These are phyloP conservation scores for Begonia peltatifolia DNA, from an alignment of 306 rosid genomes.

Conservation along the genomic window DNA sequence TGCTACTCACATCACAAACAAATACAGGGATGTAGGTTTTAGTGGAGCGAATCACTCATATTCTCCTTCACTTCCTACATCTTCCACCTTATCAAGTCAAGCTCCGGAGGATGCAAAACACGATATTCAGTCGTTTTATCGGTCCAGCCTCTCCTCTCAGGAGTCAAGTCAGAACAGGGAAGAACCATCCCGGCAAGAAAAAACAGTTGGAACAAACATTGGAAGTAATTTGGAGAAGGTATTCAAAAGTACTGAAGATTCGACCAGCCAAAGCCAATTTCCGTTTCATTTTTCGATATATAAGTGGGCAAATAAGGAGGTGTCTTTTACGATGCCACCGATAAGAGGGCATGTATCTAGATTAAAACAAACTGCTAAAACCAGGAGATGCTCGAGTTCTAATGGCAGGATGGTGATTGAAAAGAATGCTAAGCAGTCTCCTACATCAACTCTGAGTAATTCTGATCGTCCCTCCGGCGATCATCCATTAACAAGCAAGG, in stretches of 20 bases:
- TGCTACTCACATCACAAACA: constrained; percentile 16
- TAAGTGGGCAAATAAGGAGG: constrained; percentile 88
- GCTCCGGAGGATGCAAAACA: constrained; percentile 22
- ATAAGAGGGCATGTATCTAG: constrained; percentile 41
- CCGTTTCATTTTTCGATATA: constrained; percentile 94
- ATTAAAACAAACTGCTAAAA: constrained; percentile 22
- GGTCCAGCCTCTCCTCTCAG: constrained; percentile 22
- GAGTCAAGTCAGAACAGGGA: constrained; percentile 13
- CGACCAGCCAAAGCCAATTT: constrained; percentile 23
- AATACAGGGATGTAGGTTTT: constrained; percentile 18
- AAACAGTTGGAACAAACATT: constrained; percentile 21
- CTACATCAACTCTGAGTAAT: constrained; percentile 5
- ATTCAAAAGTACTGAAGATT: constrained; percentile 20
- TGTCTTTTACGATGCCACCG: constrained; percentile 44
- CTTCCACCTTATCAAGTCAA: constrained; percentile 29
- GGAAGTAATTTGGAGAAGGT: constrained; percentile 24
- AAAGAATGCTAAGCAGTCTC: constrained; percentile 14
- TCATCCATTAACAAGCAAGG: neutral
- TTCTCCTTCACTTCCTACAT: constrained; percentile 40
- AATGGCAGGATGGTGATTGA: constrained; percentile 17
- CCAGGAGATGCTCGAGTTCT: constrained; percentile 29
- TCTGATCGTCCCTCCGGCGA: constrained; percentile 11
- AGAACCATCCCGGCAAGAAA: constrained; percentile 13
- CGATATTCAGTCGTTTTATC: constrained; percentile 16
- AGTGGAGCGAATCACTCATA: constrained; percentile 22